Percentiles rank a stretch among this genome's conserved stretches.
phyloP scores from a whole-genome alignment of 495 filamentous ascomycete genomes.

The Hypomontagnella submonticulosa region DNA sequence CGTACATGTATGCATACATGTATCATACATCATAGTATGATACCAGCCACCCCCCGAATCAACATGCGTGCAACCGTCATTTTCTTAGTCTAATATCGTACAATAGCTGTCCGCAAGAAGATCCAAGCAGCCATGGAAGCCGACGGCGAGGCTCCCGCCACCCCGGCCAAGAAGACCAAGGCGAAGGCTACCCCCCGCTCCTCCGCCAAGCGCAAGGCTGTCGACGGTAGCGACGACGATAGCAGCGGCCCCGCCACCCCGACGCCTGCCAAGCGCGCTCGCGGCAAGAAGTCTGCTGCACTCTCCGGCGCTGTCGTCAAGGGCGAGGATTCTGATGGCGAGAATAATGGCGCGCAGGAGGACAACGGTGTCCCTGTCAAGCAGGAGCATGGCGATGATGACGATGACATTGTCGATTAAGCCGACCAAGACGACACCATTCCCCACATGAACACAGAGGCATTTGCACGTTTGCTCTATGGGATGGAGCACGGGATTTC shows the following conservation, averaged over 20 bases:
- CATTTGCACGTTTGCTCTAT: no score
- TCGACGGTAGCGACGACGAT: conserved; percentile 9
- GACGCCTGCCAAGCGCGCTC: conserved; percentile 27
- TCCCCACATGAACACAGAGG: background rate
- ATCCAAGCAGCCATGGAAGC: background rate
- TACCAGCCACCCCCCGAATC: no score
- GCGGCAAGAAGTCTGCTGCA: conserved; percentile 27
- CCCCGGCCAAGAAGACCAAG: conserved; percentile 23
- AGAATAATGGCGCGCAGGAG: conserved; percentile 3
- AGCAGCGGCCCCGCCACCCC: background rate
- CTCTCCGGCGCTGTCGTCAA: conserved; percentile 9
- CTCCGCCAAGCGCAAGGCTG: conserved; percentile 22
- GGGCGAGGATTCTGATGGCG: conserved; percentile 19
- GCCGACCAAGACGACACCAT: background rate
- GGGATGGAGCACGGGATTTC: background rate
- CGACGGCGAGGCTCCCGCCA: conserved; percentile 13
- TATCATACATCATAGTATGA: no score
- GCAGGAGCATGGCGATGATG: conserved; percentile 4
- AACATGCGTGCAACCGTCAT: no score
- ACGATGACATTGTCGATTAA: conserved; percentile 21
- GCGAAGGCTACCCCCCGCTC: conserved; percentile 18
- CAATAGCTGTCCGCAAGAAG: conserved; percentile 38
- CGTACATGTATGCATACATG: no score
- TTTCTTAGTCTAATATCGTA: conserved; percentile 4
- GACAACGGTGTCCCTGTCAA: background rate